phyloP scores from a whole-genome alignment of 2,329 filamentous ascomycete genomes.

The Cladosporium sp. region DNA sequence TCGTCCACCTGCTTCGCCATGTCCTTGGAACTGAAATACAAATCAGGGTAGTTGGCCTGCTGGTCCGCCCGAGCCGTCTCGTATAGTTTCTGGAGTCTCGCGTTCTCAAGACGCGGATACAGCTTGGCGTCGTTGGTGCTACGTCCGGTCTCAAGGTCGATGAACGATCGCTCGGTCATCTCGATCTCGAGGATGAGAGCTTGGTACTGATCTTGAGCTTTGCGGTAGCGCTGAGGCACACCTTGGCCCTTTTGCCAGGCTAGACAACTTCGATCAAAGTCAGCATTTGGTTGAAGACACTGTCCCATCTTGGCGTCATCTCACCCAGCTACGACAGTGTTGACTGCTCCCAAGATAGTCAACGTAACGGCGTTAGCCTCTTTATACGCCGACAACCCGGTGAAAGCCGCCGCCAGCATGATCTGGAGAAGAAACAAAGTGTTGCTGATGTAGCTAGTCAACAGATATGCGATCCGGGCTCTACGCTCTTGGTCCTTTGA shows the following conservation, averaged over 20 bases:
- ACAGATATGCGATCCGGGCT: background rate
- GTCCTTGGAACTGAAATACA: constrained; percentile 4
- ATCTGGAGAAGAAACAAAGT: constrained; percentile 22
- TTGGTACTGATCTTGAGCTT: constrained; percentile 21
- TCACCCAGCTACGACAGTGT: constrained; percentile 24
- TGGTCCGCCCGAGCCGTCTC: constrained; percentile 19
- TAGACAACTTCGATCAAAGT: constrained; percentile 2
- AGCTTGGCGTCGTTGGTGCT: background rate
- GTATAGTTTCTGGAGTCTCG: constrained; percentile 17
- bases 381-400: constrained; percentile 23
- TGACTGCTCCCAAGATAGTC: constrained; percentile 22
- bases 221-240: constrained; percentile 21
- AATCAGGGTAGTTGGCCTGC: constrained; percentile 23
- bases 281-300: background rate
- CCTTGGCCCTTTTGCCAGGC: constrained; percentile 26
- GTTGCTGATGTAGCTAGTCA: constrained; percentile 18
- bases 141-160: background rate
- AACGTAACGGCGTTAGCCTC: background rate
- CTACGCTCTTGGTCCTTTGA: background rate
- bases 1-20: background rate
- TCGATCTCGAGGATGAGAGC: constrained; percentile 22
- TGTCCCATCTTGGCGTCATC: background rate
- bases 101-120: background rate
- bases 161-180: constrained; percentile 19
- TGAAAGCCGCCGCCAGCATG: constrained; percentile 23